Evolutionary conservation across 2,329 filamentous ascomycete genomes (phyloP).

Genomic region (Intubia oerlemansii): DNA sequence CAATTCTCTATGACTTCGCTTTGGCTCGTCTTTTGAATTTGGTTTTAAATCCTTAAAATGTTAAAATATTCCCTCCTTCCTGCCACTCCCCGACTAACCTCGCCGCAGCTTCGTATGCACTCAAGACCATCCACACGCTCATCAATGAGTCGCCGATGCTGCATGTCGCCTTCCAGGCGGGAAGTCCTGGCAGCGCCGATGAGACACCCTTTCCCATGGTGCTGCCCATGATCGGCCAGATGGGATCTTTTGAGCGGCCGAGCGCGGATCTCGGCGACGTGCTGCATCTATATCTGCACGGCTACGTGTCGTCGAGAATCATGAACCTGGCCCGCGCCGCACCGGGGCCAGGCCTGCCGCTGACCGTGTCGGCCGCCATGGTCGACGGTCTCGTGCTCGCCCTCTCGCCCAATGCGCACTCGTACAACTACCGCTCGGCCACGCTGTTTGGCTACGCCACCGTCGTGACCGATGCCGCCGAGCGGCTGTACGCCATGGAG

Average conservation of each 20-base stretch:
- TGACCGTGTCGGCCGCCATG: constrained; percentile 52
- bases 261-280: constrained; percentile 39
- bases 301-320: constrained; percentile 60
- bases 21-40: too few relatives aligned
- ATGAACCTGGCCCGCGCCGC: constrained; percentile 37
- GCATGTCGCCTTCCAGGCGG: constrained; percentile 61
- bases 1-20: too few relatives aligned
- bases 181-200: too few relatives aligned
- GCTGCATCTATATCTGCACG: constrained; percentile 62
- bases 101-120: constrained; percentile 46
- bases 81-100: too few relatives aligned
- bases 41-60: too few relatives aligned
- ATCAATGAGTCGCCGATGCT: constrained; percentile 55
- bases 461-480: constrained; percentile 41
- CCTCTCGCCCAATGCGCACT: constrained; percentile 61
- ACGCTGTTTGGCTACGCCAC: constrained; percentile 55
- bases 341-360: constrained; percentile 25
- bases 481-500: constrained; percentile 61
- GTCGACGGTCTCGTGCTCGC: constrained; percentile 64
- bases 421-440: constrained; percentile 71
- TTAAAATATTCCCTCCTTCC: too few relatives aligned
- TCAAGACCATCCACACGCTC: constrained; percentile 51
- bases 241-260: constrained; percentile 48
- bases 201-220: constrained; percentile 51
- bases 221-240: constrained; percentile 70